Base-by-base conservation (phyloP, 2,329 filamentous ascomycete genomes). In the Hypoxylon sp. region DNA sequence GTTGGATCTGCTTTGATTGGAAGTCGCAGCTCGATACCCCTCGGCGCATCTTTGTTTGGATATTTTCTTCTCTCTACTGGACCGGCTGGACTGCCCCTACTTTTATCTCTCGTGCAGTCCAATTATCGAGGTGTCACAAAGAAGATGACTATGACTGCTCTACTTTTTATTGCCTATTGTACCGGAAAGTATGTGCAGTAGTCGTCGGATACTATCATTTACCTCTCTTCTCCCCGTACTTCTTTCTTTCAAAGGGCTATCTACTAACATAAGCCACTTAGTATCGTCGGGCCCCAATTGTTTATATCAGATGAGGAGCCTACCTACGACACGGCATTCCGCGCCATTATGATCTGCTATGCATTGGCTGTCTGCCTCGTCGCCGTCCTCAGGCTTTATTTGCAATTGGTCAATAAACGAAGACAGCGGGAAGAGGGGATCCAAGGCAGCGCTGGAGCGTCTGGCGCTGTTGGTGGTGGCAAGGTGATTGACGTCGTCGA, bases 91-190 rank as follows among this genome's bases (percentile, higher is more conserved):
- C 82, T 89, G 78, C 87, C 88, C 0, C 81, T 90, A 1, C 82
- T 82, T 10, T 82, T 89, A 77, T 84, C 86, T 0, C 82, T 89
- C 0, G 83, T 88, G 2, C 85, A 86, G 73, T 81, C 85, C 14
- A 89, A 89, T 73, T 86, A 84, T 70, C 82, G 84, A 11, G 87
- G 87, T 14, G 84, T 87, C 20, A 88, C 86, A 33, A 89, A 89
- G 80, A 89, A 88, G 77, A 86, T 87, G 82, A 88, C 86, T 6
- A 84, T 88, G 61, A 88, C 85, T 1, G 85, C 85, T 0, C 72
- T 89, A 72, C 76, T 89, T 3, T 88, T 89, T 69, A 73, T 88
- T 8, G 84, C 83, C 2, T 89, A 88, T 71, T 89, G 86, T 59
- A 77, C 81, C 0, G 87, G 87, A 1, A 89, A 89, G 69, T 72